Conservation (phyloP, 1,284 basidiomycete species). For the Papiliotrema fonsecae region DNA sequence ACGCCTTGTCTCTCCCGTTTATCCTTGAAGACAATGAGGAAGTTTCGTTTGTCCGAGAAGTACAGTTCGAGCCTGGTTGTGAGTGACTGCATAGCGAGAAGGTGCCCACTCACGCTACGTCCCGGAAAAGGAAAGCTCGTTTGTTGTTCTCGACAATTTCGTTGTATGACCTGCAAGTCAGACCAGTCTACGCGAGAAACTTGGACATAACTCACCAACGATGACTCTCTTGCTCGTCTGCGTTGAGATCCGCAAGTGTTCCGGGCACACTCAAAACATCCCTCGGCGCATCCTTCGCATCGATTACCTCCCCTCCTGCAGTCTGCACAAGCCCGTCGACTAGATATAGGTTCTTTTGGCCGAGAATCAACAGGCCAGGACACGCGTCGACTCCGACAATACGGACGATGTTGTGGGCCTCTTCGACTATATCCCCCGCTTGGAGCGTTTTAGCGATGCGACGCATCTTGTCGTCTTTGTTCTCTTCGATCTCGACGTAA, state of each 20-base stretch:
- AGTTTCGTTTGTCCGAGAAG: slow-evolving; percentile 78
- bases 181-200: slow-evolving; percentile 1
- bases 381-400: slow-evolving; percentile 83
- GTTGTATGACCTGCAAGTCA: slow-evolving; percentile 76
- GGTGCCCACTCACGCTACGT: slow-evolving; percentile 65
- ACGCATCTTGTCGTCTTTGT: slow-evolving; percentile 63
- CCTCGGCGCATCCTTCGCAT: slow-evolving; percentile 77
- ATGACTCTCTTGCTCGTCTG: slow-evolving; percentile 64
- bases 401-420: slow-evolving; percentile 71
- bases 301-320: slow-evolving; percentile 80
- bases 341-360: slow-evolving; percentile 79
- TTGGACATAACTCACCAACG: slow-evolving; percentile 58
- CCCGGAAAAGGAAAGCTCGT: slow-evolving; percentile 79
- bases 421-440: slow-evolving; percentile 84
- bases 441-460: slow-evolving; percentile 58
- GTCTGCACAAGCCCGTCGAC: slow-evolving; percentile 88
- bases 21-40: slow-evolving; percentile 71
- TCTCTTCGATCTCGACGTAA: slow-evolving; percentile 46
- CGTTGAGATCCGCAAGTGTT: slow-evolving; percentile 71
- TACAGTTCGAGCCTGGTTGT: slow-evolving; percentile 77
- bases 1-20: slow-evolving; percentile 62
- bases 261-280: slow-evolving; percentile 79
- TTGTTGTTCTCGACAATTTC: slow-evolving; percentile 74
- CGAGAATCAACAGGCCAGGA: slow-evolving; percentile 81
- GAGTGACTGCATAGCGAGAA: neutral